Conservation (phyloP, 2,329 filamentous ascomycete species). For the Xylaria sp. region DNA sequence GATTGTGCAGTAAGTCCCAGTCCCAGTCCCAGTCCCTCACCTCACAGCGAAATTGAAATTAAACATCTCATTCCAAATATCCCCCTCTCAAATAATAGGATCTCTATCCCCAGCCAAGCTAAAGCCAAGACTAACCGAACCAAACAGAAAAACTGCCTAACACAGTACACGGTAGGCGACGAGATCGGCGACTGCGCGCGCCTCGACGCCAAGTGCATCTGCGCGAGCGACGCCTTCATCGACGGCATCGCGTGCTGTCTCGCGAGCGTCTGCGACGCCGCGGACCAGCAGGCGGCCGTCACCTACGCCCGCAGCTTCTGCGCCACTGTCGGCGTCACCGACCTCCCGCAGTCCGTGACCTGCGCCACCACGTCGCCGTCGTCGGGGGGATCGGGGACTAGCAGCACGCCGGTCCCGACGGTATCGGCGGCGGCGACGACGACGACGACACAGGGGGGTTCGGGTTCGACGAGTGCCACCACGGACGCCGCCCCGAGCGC, state of each 20-base stretch:
- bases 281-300: slow-evolving; percentile 53
- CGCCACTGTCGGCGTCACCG: slow-evolving; percentile 48
- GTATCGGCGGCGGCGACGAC: not conserved
- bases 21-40: not conserved
- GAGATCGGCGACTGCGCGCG: slow-evolving; percentile 53
- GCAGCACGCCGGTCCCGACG: slow-evolving; percentile 24
- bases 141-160: slow-evolving; percentile 49
- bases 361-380: slow-evolving; percentile 27
- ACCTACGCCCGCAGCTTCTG: slow-evolving; percentile 52
- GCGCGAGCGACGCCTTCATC: slow-evolving; percentile 58
- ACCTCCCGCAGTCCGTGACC: slow-evolving; percentile 39
- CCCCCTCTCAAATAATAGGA: not conserved
- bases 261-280: slow-evolving; percentile 53
- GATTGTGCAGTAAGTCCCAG: slow-evolving; percentile 64
- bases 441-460: not conserved
- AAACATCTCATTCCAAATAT: slow-evolving; percentile 36
- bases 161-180: slow-evolving; percentile 53
- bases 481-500: slow-evolving; percentile 31
- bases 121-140: no score
- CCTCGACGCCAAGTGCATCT: slow-evolving; percentile 62
- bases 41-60: no score
- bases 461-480: slow-evolving; percentile 5
- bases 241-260: slow-evolving; percentile 62
- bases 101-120: no score
- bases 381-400: not conserved